A percentile compares a stretch with the other conserved stretches of the same genome.
Conservation (phyloP, 2,329 filamentous ascomycete genomes). For the Penicillium brasilianum region DNA sequence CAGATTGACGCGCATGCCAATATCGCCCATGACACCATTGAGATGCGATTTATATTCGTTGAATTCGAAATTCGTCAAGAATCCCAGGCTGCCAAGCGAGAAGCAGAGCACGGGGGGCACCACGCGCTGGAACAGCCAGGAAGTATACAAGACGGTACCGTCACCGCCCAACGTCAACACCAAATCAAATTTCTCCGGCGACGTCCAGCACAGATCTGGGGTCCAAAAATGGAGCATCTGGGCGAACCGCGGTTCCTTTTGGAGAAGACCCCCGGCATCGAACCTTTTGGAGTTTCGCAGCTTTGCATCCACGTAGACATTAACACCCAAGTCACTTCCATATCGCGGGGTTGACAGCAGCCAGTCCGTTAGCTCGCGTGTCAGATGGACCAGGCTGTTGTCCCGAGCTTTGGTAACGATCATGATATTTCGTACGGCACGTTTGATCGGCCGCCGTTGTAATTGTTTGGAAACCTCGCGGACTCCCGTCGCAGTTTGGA, state of each 20-base stretch:
- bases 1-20: constrained; percentile 95
- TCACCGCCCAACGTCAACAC: constrained; percentile 93
- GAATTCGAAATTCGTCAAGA: constrained; percentile 96
- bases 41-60: constrained; percentile 85
- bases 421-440: constrained; percentile 93
- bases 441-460: constrained; percentile 87
- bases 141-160: constrained; percentile 94
- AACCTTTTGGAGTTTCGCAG: constrained; percentile 87
- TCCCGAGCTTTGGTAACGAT: constrained; percentile 98
- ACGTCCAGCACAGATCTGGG: constrained; percentile 90
- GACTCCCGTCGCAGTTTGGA: constrained; percentile 93
- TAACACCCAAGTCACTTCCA: constrained; percentile 85
- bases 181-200: constrained; percentile 93
- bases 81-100: constrained; percentile 87
- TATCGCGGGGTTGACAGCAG: constrained; percentile 87
- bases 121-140: constrained; percentile 94
- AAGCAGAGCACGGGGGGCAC: constrained; percentile 94
- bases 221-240: constrained; percentile 95
- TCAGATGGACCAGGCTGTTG: constrained; percentile 88
- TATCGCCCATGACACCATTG: constrained; percentile 87
- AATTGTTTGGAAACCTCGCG: constrained; percentile 95
- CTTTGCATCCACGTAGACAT: constrained; percentile 98
- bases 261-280: constrained; percentile 72
- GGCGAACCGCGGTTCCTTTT: constrained; percentile 75
- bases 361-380: constrained; percentile 85